Base-by-base conservation (phyloP, 2,329 filamentous ascomycete species). In the Microsporum audouinii region DNA sequence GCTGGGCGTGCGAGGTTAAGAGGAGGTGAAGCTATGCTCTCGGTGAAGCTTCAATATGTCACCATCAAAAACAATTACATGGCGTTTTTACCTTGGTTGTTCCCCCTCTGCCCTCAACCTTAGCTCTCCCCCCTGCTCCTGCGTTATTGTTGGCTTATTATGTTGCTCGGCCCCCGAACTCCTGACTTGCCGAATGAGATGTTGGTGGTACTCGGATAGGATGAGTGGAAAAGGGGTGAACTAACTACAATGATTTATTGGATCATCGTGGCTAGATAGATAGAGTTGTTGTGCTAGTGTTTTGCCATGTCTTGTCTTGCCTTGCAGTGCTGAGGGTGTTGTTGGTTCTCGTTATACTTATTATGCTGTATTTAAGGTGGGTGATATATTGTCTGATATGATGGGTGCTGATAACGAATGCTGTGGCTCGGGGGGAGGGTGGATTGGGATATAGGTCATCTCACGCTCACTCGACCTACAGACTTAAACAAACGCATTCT, bases 1-100 rank as follows among this genome's bases (percentile, higher is more conserved):
- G 92, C 2, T 97, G 92, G 92, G 85, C 90, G 6, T 85, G 80
- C 45, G 92, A 97, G 78, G 82, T 95, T 69, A 92, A 94, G 79
- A 88, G 87, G 78, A 83, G 88, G 77, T 91, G 53, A 38, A 51
- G 4, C 27, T 17, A 17, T 17, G 17, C 17, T 17, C 17, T 17
- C 17, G 88, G 77, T 91, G 53, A 38, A 7, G 10, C 10, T 14
- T 47, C 43, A 47, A 47, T 23, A 41, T 23, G 41, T 10, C 17
- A 45, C 41, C 41, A 45, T 45, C 41, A n/a, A 45, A 45, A 23
- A 2, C 6, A 41, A 14, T 45, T 45, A 45, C 10, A 45, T n/a
- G 41, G 41, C 41, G 41, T 45, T 45, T 23, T 17, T 17, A 17
- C 17, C 47, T 51, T 29, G 23, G 10, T 12, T 29, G 8, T n/a